Evolutionary conservation across 345 rosid species (phyloP).

Genomic region (Euphorbia pulcherrima): DNA sequence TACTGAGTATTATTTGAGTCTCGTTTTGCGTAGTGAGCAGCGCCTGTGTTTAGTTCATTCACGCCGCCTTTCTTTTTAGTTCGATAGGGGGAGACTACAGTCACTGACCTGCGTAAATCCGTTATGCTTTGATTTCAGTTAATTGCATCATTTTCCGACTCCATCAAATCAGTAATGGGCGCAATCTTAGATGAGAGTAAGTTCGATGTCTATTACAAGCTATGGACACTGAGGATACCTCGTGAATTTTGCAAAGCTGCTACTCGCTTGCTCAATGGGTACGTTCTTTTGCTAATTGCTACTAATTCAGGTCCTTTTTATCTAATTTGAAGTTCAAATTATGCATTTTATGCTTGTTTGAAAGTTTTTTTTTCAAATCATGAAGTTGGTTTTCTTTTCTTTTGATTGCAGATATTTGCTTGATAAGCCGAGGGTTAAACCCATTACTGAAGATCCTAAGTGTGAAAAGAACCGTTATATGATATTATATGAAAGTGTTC

Average conservation of each 20-base stretch:
- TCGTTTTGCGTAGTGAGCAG: too few relatives aligned
- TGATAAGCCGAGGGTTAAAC: conserved; percentile 74
- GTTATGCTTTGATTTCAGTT: too few relatives aligned
- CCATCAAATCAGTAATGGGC: neutral
- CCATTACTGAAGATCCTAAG: conserved; percentile 68
- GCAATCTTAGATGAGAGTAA: conserved; percentile 66
- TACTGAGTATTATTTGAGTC: too few relatives aligned
- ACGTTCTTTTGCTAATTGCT: neutral
- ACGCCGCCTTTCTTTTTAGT: too few relatives aligned
- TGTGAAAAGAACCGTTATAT: conserved; percentile 58
- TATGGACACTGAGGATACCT: conserved; percentile 82
- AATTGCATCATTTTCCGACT: too few relatives aligned
- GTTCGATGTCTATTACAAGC: conserved; percentile 58
- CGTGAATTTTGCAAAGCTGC: conserved; percentile 67
- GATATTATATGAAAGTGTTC: conserved; percentile 67
- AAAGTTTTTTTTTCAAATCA: neutral
- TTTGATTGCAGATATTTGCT: conserved; percentile 60
- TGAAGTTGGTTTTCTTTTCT: neutral
- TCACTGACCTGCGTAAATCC: too few relatives aligned
- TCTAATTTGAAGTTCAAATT: neutral
- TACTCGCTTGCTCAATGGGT: conserved; percentile 73
- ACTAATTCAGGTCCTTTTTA: neutral
- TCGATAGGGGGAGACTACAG: too few relatives aligned
- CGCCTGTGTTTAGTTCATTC: too few relatives aligned
- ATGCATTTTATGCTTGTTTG: neutral